Conservation (phyloP, 2,329 filamentous ascomycete species). For the Neoascochyta sp. region DNA sequence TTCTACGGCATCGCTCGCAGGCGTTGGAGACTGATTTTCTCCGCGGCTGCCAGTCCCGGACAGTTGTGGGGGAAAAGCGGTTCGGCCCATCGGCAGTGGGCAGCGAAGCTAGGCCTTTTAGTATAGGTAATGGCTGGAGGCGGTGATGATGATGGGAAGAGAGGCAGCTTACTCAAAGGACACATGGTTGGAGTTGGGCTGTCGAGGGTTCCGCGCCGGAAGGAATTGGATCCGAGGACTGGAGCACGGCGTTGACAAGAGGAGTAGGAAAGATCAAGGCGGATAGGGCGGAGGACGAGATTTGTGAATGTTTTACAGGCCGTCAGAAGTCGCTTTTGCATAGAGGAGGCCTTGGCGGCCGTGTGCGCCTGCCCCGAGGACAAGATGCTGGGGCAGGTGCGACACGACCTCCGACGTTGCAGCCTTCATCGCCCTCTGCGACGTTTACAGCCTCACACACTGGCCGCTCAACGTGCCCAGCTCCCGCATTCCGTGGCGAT, state of each 20-base stretch:
- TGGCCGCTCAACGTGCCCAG: slow-evolving; percentile 6
- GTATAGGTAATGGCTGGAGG: slow-evolving; percentile 2
- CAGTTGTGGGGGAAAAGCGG: slow-evolving; percentile 29
- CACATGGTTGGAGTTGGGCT: slow-evolving; percentile 27
- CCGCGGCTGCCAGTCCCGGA: slow-evolving; percentile 36
- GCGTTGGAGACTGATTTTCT: slow-evolving; percentile 39
- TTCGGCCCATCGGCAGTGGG: slow-evolving; percentile 29
- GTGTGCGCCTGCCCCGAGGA: slow-evolving; percentile 18
- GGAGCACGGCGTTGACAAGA: slow-evolving; percentile 12
- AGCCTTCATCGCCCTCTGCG: slow-evolving; percentile 28
- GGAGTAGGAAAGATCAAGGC: slow-evolving; percentile 16
- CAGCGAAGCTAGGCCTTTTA: slow-evolving; percentile 20
- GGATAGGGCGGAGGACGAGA: slow-evolving; percentile 32
- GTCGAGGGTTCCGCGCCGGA: slow-evolving; percentile 30
- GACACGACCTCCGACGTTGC: slow-evolving; percentile 29
- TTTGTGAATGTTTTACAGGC: slow-evolving; percentile 36
- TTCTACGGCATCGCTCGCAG: slow-evolving; percentile 35
- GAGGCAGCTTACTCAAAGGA: slow-evolving; percentile 30
- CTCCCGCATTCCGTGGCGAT: no score
- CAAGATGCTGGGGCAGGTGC: slow-evolving; percentile 9
- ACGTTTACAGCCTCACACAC: slow-evolving; percentile 15
- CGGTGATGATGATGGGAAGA: not conserved
- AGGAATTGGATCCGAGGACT: slow-evolving; percentile 19
- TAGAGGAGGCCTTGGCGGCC: no score
- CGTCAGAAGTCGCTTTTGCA: slow-evolving; percentile 19